Conservation (phyloP, 305 asterid species). For the Solanum hybrid region DNA sequence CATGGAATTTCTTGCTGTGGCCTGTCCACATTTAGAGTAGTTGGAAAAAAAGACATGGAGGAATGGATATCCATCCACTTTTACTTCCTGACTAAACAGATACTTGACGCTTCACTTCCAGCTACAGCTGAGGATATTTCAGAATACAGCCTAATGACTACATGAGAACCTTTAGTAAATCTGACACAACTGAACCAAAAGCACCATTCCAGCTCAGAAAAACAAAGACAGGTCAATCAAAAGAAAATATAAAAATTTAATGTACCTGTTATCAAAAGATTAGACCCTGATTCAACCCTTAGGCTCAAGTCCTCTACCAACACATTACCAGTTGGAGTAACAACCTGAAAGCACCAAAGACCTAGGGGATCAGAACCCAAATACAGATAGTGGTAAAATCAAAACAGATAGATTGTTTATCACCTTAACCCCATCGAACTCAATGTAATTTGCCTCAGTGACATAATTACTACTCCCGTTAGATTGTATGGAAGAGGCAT, state of each 20-base stretch:
- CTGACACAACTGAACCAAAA: background rate
- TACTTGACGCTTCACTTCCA: background rate
- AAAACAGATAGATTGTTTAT: constrained; percentile 8
- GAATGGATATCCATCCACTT: background rate
- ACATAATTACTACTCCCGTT: constrained; percentile 83
- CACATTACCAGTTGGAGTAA: constrained; percentile 93
- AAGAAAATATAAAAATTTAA: background rate
- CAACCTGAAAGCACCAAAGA: constrained; percentile 50
- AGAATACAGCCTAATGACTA: background rate
- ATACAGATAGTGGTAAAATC: constrained; percentile 7
- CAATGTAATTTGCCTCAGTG: constrained; percentile 89
- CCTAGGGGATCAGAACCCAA: constrained; percentile 7
- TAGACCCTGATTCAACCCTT: constrained; percentile 92
- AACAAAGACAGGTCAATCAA: constrained; percentile 1
- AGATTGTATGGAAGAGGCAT: constrained; percentile 58
- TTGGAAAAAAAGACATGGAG: background rate
- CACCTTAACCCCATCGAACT: constrained; percentile 92
- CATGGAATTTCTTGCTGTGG: background rate
- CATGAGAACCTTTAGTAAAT: background rate
- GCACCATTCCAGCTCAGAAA: background rate
- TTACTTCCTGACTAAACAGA: background rate
- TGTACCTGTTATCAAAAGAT: constrained; percentile 93
- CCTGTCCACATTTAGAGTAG: background rate
- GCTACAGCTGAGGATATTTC: background rate
- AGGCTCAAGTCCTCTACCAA: constrained; percentile 82